Evolutionary conservation across 164 flowering plant genomes (phyloP).

Genomic region (Nymphaea colorata): DNA sequence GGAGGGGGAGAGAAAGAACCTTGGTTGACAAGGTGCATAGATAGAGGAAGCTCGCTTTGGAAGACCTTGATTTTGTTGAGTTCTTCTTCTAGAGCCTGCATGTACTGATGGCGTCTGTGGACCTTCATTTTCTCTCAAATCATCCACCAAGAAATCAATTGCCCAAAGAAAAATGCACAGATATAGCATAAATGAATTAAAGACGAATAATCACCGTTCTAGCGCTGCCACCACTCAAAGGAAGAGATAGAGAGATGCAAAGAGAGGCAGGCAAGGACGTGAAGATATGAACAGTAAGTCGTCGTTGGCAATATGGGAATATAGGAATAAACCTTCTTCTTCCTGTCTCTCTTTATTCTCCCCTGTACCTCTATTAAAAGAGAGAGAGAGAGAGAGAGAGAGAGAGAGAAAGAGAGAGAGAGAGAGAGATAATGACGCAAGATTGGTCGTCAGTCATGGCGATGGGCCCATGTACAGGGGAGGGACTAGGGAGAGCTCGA

Average conservation of each 20-base stretch:
- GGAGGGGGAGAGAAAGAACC: background rate
- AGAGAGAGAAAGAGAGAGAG: no score
- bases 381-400: background rate
- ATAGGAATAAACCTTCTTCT: no score
- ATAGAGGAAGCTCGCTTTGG: slow-evolving; percentile 84
- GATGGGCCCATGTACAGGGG: no score
- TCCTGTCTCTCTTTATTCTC: no score
- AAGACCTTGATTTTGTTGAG: slow-evolving; percentile 65
- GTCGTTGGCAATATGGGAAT: no score
- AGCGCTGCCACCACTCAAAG: background rate
- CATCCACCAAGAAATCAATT: background rate
- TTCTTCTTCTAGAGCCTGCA: slow-evolving; percentile 59
- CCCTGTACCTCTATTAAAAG: background rate
- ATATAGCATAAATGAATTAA: no score
- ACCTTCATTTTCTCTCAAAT: background rate
- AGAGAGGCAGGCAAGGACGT: no score
- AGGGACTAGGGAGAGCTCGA: background rate
- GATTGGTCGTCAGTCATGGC: no score
- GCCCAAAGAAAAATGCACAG: no score
- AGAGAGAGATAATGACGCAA: no score
- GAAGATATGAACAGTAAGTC: no score
- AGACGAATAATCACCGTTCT: no score
- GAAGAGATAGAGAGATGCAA: background rate
- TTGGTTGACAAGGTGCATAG: slow-evolving; percentile 47
- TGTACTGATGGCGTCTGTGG: slow-evolving; percentile 29